These are phyloP conservation scores for California macrophylla DNA, from an alignment of 441 rosid species.

Conservation along the genomic window DNA sequence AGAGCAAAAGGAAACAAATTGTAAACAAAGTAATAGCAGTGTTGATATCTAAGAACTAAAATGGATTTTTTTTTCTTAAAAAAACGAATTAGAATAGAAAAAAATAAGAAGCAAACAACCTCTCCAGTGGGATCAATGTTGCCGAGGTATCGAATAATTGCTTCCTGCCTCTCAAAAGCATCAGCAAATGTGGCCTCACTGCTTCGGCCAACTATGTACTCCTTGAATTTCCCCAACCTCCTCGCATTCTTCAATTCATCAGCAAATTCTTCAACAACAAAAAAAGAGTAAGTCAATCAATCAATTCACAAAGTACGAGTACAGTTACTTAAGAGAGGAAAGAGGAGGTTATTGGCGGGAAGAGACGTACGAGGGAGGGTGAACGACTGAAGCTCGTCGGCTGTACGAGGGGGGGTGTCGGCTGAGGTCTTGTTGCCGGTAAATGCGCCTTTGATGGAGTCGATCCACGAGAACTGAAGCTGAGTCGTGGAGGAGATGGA, in stretches of 20 bases:
- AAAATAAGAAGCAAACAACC: constrained; percentile 38
- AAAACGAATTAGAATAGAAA: not conserved
- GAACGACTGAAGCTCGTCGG: constrained; percentile 4
- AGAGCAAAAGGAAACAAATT: not conserved
- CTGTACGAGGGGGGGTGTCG: constrained; percentile 58
- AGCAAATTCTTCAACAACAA: constrained; percentile 43
- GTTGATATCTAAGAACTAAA: not conserved
- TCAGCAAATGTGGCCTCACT: constrained; percentile 76
- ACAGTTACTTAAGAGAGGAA: not conserved
- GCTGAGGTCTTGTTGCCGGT: constrained; percentile 49
- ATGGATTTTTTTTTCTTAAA: not conserved
- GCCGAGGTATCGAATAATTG: constrained; percentile 59
- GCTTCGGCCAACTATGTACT: constrained; percentile 75
- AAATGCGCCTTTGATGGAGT: constrained; percentile 65
- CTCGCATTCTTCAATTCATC: constrained; percentile 70
- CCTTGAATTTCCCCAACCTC: constrained; percentile 58
- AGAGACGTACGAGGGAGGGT: not conserved
- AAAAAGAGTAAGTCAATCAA: not conserved
- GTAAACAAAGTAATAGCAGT: not conserved
- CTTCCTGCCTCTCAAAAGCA: constrained; percentile 77
- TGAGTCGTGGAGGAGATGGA: constrained; percentile 45
- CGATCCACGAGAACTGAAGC: constrained; percentile 58
- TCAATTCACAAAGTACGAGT: not conserved
- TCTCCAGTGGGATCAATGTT: constrained; percentile 65
- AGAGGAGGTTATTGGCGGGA: not conserved